Evolutionary conservation across 257 asterid genomes (phyloP).

Genomic region (Ilex asprella): DNA sequence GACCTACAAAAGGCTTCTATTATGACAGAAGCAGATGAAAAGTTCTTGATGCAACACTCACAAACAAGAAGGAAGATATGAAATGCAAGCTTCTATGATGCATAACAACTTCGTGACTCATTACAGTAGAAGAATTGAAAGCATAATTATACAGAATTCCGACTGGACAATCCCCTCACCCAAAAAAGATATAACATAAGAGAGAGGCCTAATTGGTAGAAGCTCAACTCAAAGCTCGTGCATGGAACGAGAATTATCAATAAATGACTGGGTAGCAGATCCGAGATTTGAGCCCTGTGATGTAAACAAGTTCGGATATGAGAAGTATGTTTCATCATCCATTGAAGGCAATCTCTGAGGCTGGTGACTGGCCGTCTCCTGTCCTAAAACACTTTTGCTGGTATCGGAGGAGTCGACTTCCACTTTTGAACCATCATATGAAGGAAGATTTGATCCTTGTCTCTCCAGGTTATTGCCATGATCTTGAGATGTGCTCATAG

Average conservation of each 20-base stretch:
- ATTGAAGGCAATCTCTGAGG: conserved; percentile 70
- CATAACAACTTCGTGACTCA: too few relatives aligned
- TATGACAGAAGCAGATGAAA: too few relatives aligned
- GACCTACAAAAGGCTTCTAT: too few relatives aligned
- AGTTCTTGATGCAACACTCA: too few relatives aligned
- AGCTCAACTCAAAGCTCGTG: conserved; percentile 19
- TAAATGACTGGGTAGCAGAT: conserved; percentile 34
- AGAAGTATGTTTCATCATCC: conserved; percentile 67
- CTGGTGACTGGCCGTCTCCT: conserved; percentile 30
- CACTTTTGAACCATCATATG: conserved; percentile 18
- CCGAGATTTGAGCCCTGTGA: conserved; percentile 43
- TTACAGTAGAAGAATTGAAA: too few relatives aligned
- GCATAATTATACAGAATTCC: too few relatives aligned
- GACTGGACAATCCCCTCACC: too few relatives aligned
- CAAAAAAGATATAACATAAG: not conserved
- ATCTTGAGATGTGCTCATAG: conserved; percentile 22
- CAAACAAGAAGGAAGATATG: too few relatives aligned
- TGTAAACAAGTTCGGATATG: conserved; percentile 77
- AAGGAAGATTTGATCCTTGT: conserved; percentile 20
- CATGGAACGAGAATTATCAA: conserved; percentile 30
- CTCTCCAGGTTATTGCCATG: conserved; percentile 6
- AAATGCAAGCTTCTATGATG: too few relatives aligned
- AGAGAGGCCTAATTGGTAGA: not conserved
- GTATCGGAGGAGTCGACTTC: conserved; percentile 23
- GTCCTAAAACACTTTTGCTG: conserved; percentile 17